Evolutionary conservation across 495 filamentous ascomycete genomes (phyloP), one percentile per base, ranked within the genome.

Genomic region (Staphylotrichum longicolle): DNA sequence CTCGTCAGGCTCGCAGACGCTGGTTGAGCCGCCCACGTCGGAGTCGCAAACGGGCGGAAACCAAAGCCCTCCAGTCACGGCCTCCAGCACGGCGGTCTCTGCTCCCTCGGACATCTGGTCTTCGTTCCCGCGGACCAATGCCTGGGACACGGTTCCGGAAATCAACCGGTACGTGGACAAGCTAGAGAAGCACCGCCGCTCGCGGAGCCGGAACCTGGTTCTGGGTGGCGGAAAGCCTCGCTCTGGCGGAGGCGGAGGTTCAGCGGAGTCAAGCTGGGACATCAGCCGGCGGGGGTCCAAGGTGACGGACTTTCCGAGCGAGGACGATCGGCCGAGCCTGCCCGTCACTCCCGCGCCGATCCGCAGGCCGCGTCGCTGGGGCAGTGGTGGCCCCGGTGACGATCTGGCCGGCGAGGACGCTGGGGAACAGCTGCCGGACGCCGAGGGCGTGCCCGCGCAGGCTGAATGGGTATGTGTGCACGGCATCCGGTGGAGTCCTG

Each of bases 261-360:
- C 30, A 40, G n/a, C 47, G 57, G 56, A 57, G 9, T 27, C 42
- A 12, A 15, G 9, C 44, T 39, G 67, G 34, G 65, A 57, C 53
- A 71, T 72, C 44, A 75, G 77, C 58, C 71, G 79, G 40, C 78
- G 79, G 57, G 84, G 82, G 69, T 82, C 84, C 60, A 87, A 78
- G 63, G 74, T 96, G 30, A 96, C 91, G 33, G 90, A 96, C 75
- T 96, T 96, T 75, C 92, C 92, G 3, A 88, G 83, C 64, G 90
- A 88, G 71, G 73, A 83, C 61, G 92, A 96, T 72, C 83, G 92
- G 15, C 92, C 92, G 46, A 92, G 89, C 66, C 81, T 96, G n/a
- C 91, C 92, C 15, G 91, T 96, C 33, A 96, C 92, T 11, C 92
- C 92, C 3, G 90, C 90, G 2, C 90, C 91, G 4, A 82, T 90